These are phyloP conservation scores for Beta lomatogona DNA, from an alignment of 179 eudicot species.

Conservation along the genomic window DNA sequence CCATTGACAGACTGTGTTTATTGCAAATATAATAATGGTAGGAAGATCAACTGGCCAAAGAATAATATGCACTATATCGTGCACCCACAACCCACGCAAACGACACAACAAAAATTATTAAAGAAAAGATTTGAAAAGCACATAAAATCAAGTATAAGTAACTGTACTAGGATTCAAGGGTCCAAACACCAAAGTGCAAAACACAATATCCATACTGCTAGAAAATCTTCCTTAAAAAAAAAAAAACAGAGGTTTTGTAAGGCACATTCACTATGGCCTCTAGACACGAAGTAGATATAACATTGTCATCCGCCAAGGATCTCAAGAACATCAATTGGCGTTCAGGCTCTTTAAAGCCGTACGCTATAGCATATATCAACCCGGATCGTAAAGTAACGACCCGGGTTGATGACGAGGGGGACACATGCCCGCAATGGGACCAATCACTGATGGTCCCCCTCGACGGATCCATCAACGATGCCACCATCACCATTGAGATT, in stretches of 20 bases:
- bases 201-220: neutral
- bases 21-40: too few relatives aligned
- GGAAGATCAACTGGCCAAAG: neutral
- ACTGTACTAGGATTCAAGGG: neutral
- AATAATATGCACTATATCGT: neutral
- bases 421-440: slow-evolving; percentile 64
- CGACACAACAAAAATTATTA: neutral
- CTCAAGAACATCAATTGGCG: slow-evolving; percentile 90
- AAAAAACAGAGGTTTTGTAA: neutral
- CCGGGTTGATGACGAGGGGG: slow-evolving; percentile 60
- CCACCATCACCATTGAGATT: slow-evolving; percentile 55
- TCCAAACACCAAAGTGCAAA: neutral
- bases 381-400: slow-evolving; percentile 54
- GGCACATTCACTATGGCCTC: slow-evolving; percentile 25
- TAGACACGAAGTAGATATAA: slow-evolving; percentile 55
- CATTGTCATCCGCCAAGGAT: slow-evolving; percentile 64
- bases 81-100: slow-evolving; percentile 5
- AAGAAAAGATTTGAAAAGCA: neutral
- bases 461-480: slow-evolving; percentile 52
- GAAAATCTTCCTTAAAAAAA: neutral
- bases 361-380: slow-evolving; percentile 78
- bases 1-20: too few relatives aligned
- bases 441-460: slow-evolving; percentile 53
- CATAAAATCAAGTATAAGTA: slow-evolving; percentile 8
- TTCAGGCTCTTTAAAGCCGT: slow-evolving; percentile 60